A percentile compares a stretch with the other conserved stretches of the same genome.
These are phyloP conservation scores for Cyclotella sp. DNA, from an alignment of 108 stramenopile genomes.

Conservation along the genomic window DNA sequence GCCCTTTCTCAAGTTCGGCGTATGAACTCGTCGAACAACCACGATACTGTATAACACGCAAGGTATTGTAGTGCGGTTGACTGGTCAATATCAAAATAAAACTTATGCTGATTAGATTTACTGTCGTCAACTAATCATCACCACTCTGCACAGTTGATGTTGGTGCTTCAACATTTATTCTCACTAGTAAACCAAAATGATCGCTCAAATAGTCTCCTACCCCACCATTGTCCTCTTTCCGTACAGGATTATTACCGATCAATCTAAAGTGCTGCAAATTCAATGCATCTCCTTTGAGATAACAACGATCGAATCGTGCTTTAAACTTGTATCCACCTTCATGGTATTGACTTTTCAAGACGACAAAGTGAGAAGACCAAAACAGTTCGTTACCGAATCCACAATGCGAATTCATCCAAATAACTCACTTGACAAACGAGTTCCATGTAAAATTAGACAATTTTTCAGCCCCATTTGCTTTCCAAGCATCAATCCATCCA, in stretches of 20 bases:
- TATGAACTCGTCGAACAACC: background rate
- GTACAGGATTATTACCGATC: slow-evolving; percentile 37
- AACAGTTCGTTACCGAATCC: too few relatives aligned
- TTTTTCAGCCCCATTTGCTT: slow-evolving; percentile 15
- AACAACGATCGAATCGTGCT: slow-evolving; percentile 48
- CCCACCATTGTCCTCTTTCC: slow-evolving; percentile 8
- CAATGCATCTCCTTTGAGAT: slow-evolving; percentile 28
- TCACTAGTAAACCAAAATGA: slow-evolving; percentile 46
- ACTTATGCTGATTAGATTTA: background rate
- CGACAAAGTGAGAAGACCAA: background rate
- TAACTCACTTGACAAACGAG: slow-evolving; percentile 33
- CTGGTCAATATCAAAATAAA: too few relatives aligned
- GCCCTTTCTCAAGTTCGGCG: background rate
- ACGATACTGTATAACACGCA: too few relatives aligned
- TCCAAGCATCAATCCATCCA: slow-evolving; percentile 49
- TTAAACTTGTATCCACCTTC: slow-evolving; percentile 37
- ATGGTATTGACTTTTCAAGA: slow-evolving; percentile 21
- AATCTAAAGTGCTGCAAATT: slow-evolving; percentile 29
- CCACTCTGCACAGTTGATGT: background rate
- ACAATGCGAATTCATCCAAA: background rate
- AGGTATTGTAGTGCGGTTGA: too few relatives aligned
- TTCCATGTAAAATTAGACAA: slow-evolving; percentile 42
- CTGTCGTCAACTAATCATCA: background rate
- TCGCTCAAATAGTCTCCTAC: slow-evolving; percentile 43
- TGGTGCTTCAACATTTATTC: slow-evolving; percentile 16